Conservation (phyloP, 495 filamentous ascomycete species). For the Lophiotrema nucula region DNA sequence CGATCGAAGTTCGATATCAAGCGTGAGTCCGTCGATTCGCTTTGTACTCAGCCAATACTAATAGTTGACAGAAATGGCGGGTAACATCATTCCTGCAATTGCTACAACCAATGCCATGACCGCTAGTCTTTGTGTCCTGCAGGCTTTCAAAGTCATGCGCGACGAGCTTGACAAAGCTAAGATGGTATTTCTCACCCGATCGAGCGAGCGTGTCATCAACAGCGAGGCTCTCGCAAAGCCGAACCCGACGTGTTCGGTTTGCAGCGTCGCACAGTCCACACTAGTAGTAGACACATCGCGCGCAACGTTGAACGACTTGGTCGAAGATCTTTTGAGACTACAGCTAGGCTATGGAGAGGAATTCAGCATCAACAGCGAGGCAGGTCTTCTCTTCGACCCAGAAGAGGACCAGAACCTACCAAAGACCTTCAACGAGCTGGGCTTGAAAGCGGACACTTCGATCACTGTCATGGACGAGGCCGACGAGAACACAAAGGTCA, state of each 20-base stretch:
- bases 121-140: slow-evolving; percentile 86
- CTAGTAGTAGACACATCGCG: slow-evolving; percentile 66
- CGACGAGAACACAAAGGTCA: slow-evolving; percentile 76
- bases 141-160: slow-evolving; percentile 87
- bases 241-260: slow-evolving; percentile 77
- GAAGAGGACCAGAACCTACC: slow-evolving; percentile 83
- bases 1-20: slow-evolving; percentile 97
- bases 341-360: slow-evolving; percentile 82
- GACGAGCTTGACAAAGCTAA: slow-evolving; percentile 60
- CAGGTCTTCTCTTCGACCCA: slow-evolving; percentile 77
- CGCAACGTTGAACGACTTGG: slow-evolving; percentile 78
- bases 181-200: slow-evolving; percentile 74
- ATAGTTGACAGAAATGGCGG: slow-evolving; percentile 76
- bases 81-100: slow-evolving; percentile 98
- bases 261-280: slow-evolving; percentile 66
- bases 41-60: slow-evolving; percentile 9
- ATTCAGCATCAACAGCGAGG: slow-evolving; percentile 69
- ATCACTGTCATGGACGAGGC: slow-evolving; percentile 83
- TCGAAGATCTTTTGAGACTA: slow-evolving; percentile 66
- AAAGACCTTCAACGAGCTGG: slow-evolving; percentile 77
- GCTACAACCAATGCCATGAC: slow-evolving; percentile 98
- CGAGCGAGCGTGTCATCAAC: slow-evolving; percentile 68
- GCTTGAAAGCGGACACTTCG: slow-evolving; percentile 68
- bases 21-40: slow-evolving; percentile 47
- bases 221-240: slow-evolving; percentile 72